These are phyloP conservation scores for Yamadazyma songkhlaensis DNA, from an alignment of 1,139 yeast species.

Conservation along the genomic window DNA sequence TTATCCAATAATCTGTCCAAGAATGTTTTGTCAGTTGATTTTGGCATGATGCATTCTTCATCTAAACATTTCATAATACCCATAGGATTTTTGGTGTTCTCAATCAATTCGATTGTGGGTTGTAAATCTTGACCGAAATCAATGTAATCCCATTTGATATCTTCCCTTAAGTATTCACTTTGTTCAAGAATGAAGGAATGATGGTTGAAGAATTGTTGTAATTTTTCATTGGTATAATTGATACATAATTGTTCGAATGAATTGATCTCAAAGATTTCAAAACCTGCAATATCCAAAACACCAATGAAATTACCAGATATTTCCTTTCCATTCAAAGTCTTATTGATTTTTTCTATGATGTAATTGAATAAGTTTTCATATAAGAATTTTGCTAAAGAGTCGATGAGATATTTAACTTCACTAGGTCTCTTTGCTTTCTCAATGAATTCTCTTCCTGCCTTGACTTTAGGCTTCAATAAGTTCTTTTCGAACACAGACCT, in stretches of 20 bases:
- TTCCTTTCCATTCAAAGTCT: conserved; percentile 45
- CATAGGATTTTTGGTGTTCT: conserved; percentile 61
- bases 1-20: conserved; percentile 71
- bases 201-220: conserved; percentile 96
- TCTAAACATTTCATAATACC: conserved; percentile 89
- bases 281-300: conserved; percentile 95
- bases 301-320: conserved; percentile 67
- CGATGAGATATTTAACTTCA: conserved; percentile 80
- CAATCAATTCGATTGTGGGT: conserved; percentile 91
- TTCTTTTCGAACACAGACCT: conserved; percentile 52
- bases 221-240: conserved; percentile 91
- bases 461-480: conserved; percentile 77
- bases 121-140: conserved; percentile 97
- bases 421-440: conserved; percentile 74
- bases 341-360: conserved; percentile 74
- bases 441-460: conserved; percentile 88
- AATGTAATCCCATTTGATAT: conserved; percentile 93
- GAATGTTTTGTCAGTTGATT: conserved; percentile 78
- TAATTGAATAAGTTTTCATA: conserved; percentile 83
- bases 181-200: conserved; percentile 97
- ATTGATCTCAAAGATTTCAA: conserved; percentile 87
- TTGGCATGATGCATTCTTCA: conserved; percentile 95
- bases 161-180: conserved; percentile 89
- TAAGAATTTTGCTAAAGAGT: conserved; percentile 82
- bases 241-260: conserved; percentile 97